Evolutionary conservation across 129 eudicot genomes (phyloP).

Genomic region (Cynara cardunculus): DNA sequence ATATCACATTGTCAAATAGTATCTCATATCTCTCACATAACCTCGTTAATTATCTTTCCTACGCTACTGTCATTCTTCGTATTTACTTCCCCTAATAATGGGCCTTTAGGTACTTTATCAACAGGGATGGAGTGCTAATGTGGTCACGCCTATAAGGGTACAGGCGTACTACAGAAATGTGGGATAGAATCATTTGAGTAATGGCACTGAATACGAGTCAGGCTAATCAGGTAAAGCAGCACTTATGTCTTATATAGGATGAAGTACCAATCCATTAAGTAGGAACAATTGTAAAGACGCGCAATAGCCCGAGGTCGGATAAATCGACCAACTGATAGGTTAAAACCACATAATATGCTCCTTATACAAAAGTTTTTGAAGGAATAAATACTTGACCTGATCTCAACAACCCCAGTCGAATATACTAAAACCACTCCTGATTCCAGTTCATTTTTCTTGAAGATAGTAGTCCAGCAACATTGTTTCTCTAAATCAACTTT

Average conservation of each 20-base stretch:
- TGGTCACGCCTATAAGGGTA: too few relatives aligned
- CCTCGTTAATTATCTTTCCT: too few relatives aligned
- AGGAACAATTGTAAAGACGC: not conserved
- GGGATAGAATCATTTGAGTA: not conserved
- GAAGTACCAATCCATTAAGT: not conserved
- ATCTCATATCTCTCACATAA: not conserved
- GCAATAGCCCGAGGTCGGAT: not conserved
- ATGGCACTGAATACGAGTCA: not conserved
- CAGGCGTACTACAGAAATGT: not conserved
- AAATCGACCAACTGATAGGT: not conserved
- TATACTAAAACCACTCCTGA: constrained; percentile 64
- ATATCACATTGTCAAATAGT: not conserved
- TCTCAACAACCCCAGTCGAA: constrained; percentile 70
- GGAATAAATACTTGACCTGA: constrained; percentile 47
- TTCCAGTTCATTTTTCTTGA: constrained; percentile 42
- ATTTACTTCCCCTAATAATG: too few relatives aligned
- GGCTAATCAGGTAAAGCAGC: not conserved
- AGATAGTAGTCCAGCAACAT: constrained; percentile 68
- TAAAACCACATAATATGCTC: not conserved
- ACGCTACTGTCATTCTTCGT: too few relatives aligned
- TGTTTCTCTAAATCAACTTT: constrained; percentile 51
- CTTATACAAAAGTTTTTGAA: not conserved
- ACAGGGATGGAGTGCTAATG: too few relatives aligned
- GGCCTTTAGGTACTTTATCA: too few relatives aligned
- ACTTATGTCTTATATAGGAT: not conserved